Percentiles rank a stretch among this genome's conserved stretches.
These are phyloP conservation scores for Stylosanthes scabra DNA, from an alignment of 331 rosid genomes.

Conservation along the genomic window DNA sequence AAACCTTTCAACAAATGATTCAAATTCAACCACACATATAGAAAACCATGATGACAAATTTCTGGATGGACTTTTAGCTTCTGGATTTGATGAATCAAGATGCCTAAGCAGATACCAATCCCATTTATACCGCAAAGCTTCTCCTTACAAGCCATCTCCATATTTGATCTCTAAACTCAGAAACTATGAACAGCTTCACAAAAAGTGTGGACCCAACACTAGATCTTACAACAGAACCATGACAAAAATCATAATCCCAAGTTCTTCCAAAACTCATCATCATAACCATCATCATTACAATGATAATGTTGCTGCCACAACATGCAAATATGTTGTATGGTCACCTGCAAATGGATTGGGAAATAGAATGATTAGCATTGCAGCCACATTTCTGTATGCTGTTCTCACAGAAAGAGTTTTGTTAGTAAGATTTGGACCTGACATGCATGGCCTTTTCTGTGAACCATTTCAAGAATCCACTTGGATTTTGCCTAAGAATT, in stretches of 20 bases:
- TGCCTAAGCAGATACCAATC: slow-evolving; percentile 66
- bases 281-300: too few species aligned
- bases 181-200: slow-evolving; percentile 60
- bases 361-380: slow-evolving; percentile 60
- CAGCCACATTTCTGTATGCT: slow-evolving; percentile 69
- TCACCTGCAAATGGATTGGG: slow-evolving; percentile 69
- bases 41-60: too few species aligned
- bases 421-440: slow-evolving; percentile 54
- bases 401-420: slow-evolving; percentile 64
- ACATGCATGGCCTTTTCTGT: slow-evolving; percentile 59
- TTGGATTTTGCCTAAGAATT: slow-evolving; percentile 62
- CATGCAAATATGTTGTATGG: slow-evolving; percentile 67
- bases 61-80: slow-evolving; percentile 59
- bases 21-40: slow-evolving; percentile 33
- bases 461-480: slow-evolving; percentile 71
- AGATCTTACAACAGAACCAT: slow-evolving; percentile 41
- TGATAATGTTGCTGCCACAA: neutral
- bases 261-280: slow-evolving; percentile 27
- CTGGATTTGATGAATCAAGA: slow-evolving; percentile 55
- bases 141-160: slow-evolving; percentile 59
- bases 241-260: neutral
- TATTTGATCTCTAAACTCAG: slow-evolving; percentile 57
- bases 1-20: slow-evolving; percentile 35
- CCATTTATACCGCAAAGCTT: slow-evolving; percentile 47
- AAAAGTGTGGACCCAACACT: slow-evolving; percentile 62